Base-by-base conservation (phyloP, 1,284 basidiomycete genomes). In the Trichosporon asahii region DNA sequence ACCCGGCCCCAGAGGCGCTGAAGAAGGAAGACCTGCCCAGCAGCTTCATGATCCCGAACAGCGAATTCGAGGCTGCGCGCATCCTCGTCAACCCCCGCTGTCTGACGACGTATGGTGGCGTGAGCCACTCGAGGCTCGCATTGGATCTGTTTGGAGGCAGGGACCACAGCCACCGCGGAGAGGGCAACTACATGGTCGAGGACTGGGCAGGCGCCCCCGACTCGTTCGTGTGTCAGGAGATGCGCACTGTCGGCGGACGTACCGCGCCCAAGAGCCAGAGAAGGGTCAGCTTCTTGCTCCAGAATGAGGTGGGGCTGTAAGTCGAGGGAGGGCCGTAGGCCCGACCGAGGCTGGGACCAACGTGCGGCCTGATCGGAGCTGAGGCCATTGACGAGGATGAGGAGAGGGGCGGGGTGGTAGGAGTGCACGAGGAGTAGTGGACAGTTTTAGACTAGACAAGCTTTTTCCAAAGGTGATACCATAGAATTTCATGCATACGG, bases 191-290 rank as follows among this genome's bases (percentile, higher is more conserved):
- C 81, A 87, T 91, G 0, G 82, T 97, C 69, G 93, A 95, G 67
- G 93, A 95, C 80, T 97, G 94, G 94, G 90, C 92, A 70, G 92
- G 93, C 31, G 93, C 95, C 2, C 95, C 95, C 0, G 93, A 95
- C 81, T 92, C 90, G 73, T 98, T 96, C 84, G 94, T 97, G 4
- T 98, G 95, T 80, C 95, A 97, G 84, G 95, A 98, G 82, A 95
- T 97, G 86, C 91, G 92, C 78, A 90, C 90, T 84, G 93, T 91
- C 0, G 92, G 93, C 29, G 94, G 94, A n/a, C 86, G 94, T 68
- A 90, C 92, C 69, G 94, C 94, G 14, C 89, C 92, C 4, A 97
- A 97, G 85, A 93, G 91, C 25, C 94, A 96, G 80, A 85, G 94
- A 74, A 84, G 94, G 73, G 87, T 95, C 9, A 89, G 90, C 21